Conservation (phyloP, 1,139 yeast species). For the Saccharomyces pastorianus region DNA sequence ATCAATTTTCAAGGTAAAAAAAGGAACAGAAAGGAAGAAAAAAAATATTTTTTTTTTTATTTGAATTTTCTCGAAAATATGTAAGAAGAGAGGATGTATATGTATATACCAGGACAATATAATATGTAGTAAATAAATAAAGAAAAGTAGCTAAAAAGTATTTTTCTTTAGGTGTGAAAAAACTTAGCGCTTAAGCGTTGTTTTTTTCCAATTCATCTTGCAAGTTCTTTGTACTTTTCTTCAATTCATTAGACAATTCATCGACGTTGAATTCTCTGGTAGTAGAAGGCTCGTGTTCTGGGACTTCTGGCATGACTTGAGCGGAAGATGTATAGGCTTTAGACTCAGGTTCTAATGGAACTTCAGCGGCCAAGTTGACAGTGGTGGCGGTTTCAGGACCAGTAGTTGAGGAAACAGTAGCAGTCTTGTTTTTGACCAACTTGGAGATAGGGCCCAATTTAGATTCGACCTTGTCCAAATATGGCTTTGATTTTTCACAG, state of each 20-base stretch:
- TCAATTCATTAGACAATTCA: slow-evolving; percentile 16
- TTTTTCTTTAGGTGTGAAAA: not conserved
- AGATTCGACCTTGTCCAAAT: slow-evolving; percentile 38
- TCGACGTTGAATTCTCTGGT: slow-evolving; percentile 21
- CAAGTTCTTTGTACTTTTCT: slow-evolving; percentile 24
- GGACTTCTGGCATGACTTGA: slow-evolving; percentile 10
- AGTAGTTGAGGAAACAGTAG: slow-evolving; percentile 40
- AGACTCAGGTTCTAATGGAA: slow-evolving; percentile 21
- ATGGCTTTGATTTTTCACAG: slow-evolving; percentile 45
- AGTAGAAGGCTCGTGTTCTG: slow-evolving; percentile 17
- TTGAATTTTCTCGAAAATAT: too few species aligned
- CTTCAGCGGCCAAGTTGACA: slow-evolving; percentile 27
- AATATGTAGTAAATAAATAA: not conserved
- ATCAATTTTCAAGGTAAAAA: too few species aligned
- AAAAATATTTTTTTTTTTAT: too few species aligned
- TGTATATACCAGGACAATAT: not conserved
- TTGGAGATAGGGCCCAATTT: slow-evolving; percentile 59
- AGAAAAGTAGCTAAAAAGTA: not conserved
- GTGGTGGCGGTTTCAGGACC: slow-evolving; percentile 36
- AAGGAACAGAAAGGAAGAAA: not conserved
- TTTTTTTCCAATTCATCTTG: slow-evolving; percentile 28
- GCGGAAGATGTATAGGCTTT: slow-evolving; percentile 3
- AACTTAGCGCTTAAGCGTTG: slow-evolving; percentile 8
- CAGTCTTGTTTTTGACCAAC: slow-evolving; percentile 51
- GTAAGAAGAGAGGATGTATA: not conserved